A percentile compares a stretch with the other conserved stretches of the same genome.
Conservation (phyloP, 2,329 filamentous ascomycete genomes). For the Fusarium newnesense region DNA sequence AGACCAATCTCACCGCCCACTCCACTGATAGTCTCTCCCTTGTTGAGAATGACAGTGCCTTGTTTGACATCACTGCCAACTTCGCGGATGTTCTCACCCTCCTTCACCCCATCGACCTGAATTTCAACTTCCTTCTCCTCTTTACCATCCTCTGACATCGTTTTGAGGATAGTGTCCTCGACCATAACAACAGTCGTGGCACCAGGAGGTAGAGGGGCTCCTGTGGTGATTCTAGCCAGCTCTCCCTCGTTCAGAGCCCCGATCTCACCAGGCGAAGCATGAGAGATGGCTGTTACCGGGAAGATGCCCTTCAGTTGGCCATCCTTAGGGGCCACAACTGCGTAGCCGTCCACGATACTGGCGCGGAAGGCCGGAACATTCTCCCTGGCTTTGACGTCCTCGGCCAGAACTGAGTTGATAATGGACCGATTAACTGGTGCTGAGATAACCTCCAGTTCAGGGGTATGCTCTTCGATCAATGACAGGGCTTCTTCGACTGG, state of each 20-base stretch:
- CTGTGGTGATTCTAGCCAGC: constrained; percentile 92
- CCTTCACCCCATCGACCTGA: constrained; percentile 76
- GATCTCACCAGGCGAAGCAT: constrained; percentile 79
- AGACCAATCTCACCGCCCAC: constrained; percentile 92
- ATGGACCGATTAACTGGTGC: constrained; percentile 72
- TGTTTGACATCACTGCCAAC: constrained; percentile 86
- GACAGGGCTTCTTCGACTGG: constrained; percentile 82
- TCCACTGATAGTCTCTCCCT: constrained; percentile 84
- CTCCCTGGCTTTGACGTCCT: constrained; percentile 82
- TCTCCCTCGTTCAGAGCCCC: constrained; percentile 75
- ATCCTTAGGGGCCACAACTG: constrained; percentile 74
- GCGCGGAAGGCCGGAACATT: constrained; percentile 92
- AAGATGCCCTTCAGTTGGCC: constrained; percentile 80
- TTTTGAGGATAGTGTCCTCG: constrained; percentile 85
- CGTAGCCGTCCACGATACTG: constrained; percentile 97
- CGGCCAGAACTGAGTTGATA: constrained; percentile 82
- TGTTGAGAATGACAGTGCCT: constrained; percentile 75
- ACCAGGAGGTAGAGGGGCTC: constrained; percentile 87
- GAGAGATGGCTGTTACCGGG: constrained; percentile 86
- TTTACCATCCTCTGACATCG: constrained; percentile 78
- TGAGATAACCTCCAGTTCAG: constrained; percentile 66
- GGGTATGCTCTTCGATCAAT: constrained; percentile 78
- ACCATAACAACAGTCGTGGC: constrained; percentile 93
- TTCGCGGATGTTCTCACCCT: constrained; percentile 90
- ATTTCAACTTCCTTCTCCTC: constrained; percentile 94